A percentile compares a stretch with the other conserved stretches of the same genome.
Evolutionary conservation across 768 basidiomycete genomes (phyloP).

Genomic region (Baorangia bicolor): DNA sequence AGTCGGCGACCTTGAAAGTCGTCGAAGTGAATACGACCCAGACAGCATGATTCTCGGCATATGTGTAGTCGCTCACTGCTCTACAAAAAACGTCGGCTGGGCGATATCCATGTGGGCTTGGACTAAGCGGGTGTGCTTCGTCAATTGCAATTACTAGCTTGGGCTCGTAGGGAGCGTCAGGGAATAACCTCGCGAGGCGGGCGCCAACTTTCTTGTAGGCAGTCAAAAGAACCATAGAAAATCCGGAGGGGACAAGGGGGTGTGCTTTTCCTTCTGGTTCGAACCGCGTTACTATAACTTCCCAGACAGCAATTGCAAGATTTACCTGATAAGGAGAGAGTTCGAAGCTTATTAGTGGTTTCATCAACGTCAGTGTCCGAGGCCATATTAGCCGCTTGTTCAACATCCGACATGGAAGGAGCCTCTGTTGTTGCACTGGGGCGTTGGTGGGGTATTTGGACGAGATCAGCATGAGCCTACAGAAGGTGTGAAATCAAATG

Average conservation of each 20-base stretch:
- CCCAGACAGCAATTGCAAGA: too few relatives aligned
- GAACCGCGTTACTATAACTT: background rate
- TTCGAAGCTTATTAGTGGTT: background rate
- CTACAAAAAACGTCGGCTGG: background rate
- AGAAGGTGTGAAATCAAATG: background rate
- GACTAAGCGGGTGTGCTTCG: background rate
- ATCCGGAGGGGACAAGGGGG: background rate
- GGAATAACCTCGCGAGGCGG: background rate
- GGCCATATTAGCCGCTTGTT: too few relatives aligned
- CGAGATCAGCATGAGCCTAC: background rate
- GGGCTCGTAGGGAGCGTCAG: background rate
- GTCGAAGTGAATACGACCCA: background rate
- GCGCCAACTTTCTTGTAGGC: background rate
- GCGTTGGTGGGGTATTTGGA: background rate
- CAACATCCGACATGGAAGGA: background rate
- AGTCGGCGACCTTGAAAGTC: background rate
- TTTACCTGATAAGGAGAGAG: background rate
- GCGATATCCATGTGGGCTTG: background rate
- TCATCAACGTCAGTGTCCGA: background rate
- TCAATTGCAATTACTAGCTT: background rate
- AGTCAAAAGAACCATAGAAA: background rate
- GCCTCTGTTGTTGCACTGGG: too few relatives aligned
- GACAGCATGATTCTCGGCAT: background rate
- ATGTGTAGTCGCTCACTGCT: background rate
- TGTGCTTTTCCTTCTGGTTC: background rate